Evolutionary conservation across 1,284 basidiomycete species (phyloP).

Genomic region (Moesziomyces globuligerus): DNA sequence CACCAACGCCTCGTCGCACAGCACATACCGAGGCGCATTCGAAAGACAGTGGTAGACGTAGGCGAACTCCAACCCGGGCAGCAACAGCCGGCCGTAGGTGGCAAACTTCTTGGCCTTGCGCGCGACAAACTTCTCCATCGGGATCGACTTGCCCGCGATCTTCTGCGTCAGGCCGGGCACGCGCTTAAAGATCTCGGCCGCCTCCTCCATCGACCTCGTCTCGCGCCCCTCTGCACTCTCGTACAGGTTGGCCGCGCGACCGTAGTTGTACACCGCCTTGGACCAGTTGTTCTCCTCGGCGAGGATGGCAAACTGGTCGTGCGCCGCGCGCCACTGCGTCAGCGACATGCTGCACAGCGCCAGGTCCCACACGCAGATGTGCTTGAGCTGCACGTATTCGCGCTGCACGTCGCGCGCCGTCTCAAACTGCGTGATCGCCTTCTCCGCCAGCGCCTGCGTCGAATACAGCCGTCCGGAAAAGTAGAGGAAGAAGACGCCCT

Average conservation of each 20-base stretch:
- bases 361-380: conserved; percentile 66
- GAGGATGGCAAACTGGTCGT: conserved; percentile 55
- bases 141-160: conserved; percentile 66
- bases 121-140: conserved; percentile 66
- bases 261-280: conserved; percentile 66
- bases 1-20: conserved; percentile 51
- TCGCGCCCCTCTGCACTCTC: conserved; percentile 33
- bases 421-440: conserved; percentile 59
- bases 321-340: conserved; percentile 53
- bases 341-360: conserved; percentile 64
- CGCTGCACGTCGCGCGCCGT: conserved; percentile 62
- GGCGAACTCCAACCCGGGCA: conserved; percentile 63
- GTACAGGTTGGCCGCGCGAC: conserved; percentile 54
- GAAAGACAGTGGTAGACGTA: conserved; percentile 66
- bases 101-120: conserved; percentile 63
- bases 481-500: conserved; percentile 67
- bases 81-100: conserved; percentile 53
- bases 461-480: conserved; percentile 66
- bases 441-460: conserved; percentile 58
- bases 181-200: conserved; percentile 48
- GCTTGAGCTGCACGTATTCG: conserved; percentile 66
- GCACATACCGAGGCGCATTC: conserved; percentile 56
- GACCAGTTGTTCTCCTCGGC: conserved; percentile 66
- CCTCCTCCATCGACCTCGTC: conserved; percentile 29
- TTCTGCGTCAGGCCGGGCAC: conserved; percentile 61